A percentile compares a stretch with the other conserved stretches of the same genome.
These are phyloP conservation scores for Aspergillus olivimuriae DNA, from an alignment of 495 filamentous ascomycete genomes.

Conservation along the genomic window DNA sequence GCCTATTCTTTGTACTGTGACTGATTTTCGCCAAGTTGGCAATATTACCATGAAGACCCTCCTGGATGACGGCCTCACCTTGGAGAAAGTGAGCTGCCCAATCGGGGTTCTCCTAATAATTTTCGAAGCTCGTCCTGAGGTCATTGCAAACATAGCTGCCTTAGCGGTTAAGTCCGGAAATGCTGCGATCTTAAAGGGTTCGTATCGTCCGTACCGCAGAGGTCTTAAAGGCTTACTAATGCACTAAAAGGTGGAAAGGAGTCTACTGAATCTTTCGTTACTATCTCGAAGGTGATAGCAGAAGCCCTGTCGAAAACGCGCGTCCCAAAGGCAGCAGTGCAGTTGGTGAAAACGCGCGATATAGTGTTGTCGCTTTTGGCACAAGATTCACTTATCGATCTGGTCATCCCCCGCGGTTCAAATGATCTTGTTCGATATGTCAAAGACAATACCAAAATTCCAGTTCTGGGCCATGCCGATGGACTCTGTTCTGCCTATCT, in stretches of 20 bases:
- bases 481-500: slow-evolving; percentile 90
- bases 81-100: slow-evolving; percentile 84
- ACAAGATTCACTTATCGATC: slow-evolving; percentile 81
- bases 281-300: slow-evolving; percentile 82
- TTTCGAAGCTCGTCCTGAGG: slow-evolving; percentile 95
- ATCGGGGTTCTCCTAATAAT: slow-evolving; percentile 96
- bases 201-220: neutral
- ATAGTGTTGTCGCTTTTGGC: slow-evolving; percentile 77
- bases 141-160: slow-evolving; percentile 98
- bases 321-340: slow-evolving; percentile 80
- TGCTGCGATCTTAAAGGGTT: slow-evolving; percentile 90
- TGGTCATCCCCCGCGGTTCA: slow-evolving; percentile 89
- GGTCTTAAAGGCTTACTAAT: slow-evolving; percentile 2
- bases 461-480: slow-evolving; percentile 94
- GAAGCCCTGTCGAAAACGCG: slow-evolving; percentile 64
- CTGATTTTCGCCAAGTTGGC: slow-evolving; percentile 64
- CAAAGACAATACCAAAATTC: slow-evolving; percentile 86
- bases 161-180: slow-evolving; percentile 97
- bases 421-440: slow-evolving; percentile 91
- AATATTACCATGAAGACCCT: slow-evolving; percentile 74
- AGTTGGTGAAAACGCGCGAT: slow-evolving; percentile 88
- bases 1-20: slow-evolving; percentile 6
- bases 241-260: slow-evolving; percentile 75
- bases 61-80: slow-evolving; percentile 79
- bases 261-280: slow-evolving; percentile 84